A percentile compares a stretch with the other conserved stretches of the same genome.
These are phyloP conservation scores for Boletus pseudopeckii DNA, from an alignment of 768 basidiomycete species.

Conservation along the genomic window DNA sequence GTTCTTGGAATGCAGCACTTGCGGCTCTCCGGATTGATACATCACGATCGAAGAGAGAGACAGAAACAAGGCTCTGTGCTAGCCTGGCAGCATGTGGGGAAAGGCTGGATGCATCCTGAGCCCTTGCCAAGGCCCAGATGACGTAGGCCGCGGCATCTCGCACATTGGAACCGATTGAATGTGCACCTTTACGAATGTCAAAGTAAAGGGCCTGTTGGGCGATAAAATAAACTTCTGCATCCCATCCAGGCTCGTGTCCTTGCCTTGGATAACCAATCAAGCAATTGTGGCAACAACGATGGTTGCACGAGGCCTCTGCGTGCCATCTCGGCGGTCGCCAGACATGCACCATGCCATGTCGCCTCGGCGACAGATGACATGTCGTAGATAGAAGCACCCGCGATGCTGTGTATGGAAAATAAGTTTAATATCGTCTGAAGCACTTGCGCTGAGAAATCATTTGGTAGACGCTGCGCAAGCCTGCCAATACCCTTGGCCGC, in stretches of 20 bases:
- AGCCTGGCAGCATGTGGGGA: slow-evolving; percentile 60
- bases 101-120: slow-evolving; percentile 58
- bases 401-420: slow-evolving; percentile 73
- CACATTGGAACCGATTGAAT: slow-evolving; percentile 92
- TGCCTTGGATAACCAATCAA: slow-evolving; percentile 83
- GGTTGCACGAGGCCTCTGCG: slow-evolving; percentile 69
- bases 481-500: slow-evolving; percentile 90
- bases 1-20: slow-evolving; percentile 97
- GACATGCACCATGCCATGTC: slow-evolving; percentile 93
- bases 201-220: slow-evolving; percentile 76
- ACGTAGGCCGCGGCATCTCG: slow-evolving; percentile 95
- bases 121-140: slow-evolving; percentile 89
- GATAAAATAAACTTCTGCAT: slow-evolving; percentile 12
- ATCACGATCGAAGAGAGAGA: slow-evolving; percentile 89
- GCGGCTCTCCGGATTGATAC: slow-evolving; percentile 92
- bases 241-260: slow-evolving; percentile 10
- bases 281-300: slow-evolving; percentile 55
- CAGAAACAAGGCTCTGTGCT: slow-evolving; percentile 68
- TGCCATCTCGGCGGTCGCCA: slow-evolving; percentile 91
- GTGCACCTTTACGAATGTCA: slow-evolving; percentile 86
- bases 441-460: slow-evolving; percentile 75
- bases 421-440: slow-evolving; percentile 71
- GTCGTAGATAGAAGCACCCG: slow-evolving; percentile 62
- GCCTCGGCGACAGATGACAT: slow-evolving; percentile 75
- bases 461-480: slow-evolving; percentile 75